Evolutionary conservation across 1,139 yeast genomes (phyloP).

Genomic region (Protomyces gravidus): DNA sequence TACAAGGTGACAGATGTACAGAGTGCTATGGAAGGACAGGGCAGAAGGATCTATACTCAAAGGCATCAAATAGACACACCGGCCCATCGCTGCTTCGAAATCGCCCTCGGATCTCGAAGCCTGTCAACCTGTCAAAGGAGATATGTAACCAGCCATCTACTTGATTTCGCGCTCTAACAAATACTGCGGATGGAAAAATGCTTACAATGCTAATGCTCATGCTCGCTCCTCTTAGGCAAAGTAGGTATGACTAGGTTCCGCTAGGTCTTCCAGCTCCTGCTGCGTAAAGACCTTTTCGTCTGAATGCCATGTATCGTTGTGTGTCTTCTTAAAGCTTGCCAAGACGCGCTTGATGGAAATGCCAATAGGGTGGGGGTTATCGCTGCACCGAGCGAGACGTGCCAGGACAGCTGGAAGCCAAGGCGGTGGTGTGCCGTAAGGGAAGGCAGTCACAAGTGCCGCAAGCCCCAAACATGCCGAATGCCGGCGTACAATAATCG

Average conservation of each 20-base stretch:
- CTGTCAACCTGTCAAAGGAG: too few relatives aligned
- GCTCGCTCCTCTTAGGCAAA: slow-evolving; percentile 52
- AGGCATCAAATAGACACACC: too few relatives aligned
- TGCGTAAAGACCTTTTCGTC: slow-evolving; percentile 72
- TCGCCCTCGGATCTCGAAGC: too few relatives aligned
- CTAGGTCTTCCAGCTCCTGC: slow-evolving; percentile 82
- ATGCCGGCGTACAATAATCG: slow-evolving; percentile 50
- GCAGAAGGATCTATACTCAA: too few relatives aligned
- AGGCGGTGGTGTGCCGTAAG: slow-evolving; percentile 80
- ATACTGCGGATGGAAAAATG: too few relatives aligned
- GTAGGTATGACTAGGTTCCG: slow-evolving; percentile 89
- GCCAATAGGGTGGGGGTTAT: slow-evolving; percentile 73
- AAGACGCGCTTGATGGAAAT: slow-evolving; percentile 77
- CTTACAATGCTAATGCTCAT: too few relatives aligned
- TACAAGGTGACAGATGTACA: too few relatives aligned
- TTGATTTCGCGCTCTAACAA: too few relatives aligned
- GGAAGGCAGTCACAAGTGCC: slow-evolving; percentile 82
- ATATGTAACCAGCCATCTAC: background rate
- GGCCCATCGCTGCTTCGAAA: too few relatives aligned
- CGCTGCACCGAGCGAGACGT: slow-evolving; percentile 61
- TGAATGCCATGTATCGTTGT: slow-evolving; percentile 96
- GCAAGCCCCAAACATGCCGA: slow-evolving; percentile 90
- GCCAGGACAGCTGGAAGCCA: slow-evolving; percentile 82
- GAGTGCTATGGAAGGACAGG: too few relatives aligned
- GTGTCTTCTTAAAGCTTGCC: slow-evolving; percentile 80